Base-by-base conservation (phyloP, 768 basidiomycete genomes). In the Suillus spraguei region DNA sequence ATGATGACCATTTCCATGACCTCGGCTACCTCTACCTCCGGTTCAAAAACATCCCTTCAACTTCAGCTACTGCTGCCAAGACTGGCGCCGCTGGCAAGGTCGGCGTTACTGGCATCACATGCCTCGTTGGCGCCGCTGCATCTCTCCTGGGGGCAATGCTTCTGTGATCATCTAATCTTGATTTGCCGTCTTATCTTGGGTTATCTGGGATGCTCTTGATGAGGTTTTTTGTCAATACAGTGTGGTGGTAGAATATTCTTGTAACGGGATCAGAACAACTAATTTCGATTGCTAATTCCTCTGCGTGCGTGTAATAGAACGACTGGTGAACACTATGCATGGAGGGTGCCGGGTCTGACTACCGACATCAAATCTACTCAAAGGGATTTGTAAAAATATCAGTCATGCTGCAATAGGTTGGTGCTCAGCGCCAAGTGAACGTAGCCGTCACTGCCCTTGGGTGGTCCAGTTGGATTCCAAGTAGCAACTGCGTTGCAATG, bases 81-180 rank as follows among this genome's bases (percentile, higher is more conserved):
- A 60, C 61, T 20, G 58, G 58, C 24, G 41, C 55, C 5, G 73
- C 74, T n/a, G 67, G 60, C 61, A 76, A 65, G 46, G 64, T 70
- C n/a, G 64, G 63, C 28, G 58, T 74, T 11, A 55, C 74, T 8
- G 59, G 65, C 13, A 22, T 64, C 14, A 69, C 71, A 1, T 64
- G 73, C 20, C 24, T 71, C 7, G 63, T 74, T 17, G 74, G 64
- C 3, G 35, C 69, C 28, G 65, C 62, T 32, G 68, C 73, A 6
- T 60, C 63, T 2, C 58, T 73, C n/a, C n/a, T 75, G 7, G 66
- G 73, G 17, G 67, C 65, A 49, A 46, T 66, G 16, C 35, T 74
- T 22, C 28, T 74, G 20, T 74, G 41, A 72, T 63, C 2, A 61
- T 41, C 42, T 36, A 5, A 17, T 28, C 17, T 56, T 38, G 35